These are phyloP conservation scores for Astrothelium macrocarpum DNA, from an alignment of 495 filamentous ascomycete genomes.

Conservation along the genomic window DNA sequence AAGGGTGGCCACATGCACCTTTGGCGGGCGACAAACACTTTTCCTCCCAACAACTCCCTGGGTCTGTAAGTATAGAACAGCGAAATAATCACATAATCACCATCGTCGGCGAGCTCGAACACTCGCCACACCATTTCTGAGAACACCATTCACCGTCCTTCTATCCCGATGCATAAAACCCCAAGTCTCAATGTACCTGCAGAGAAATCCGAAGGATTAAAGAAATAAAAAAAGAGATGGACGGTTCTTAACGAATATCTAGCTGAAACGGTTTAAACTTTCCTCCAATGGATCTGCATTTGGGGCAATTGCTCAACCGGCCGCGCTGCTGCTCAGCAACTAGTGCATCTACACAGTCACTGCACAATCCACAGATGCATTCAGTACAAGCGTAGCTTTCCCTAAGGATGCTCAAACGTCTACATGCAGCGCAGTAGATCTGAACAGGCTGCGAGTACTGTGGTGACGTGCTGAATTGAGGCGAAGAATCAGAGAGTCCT, in stretches of 20 bases:
- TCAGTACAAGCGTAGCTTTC: slow-evolving; percentile 88
- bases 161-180: no score
- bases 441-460: slow-evolving; percentile 50
- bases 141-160: background rate
- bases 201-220: background rate
- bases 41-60: background rate
- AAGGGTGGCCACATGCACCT: background rate
- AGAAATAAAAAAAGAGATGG: background rate
- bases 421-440: slow-evolving; percentile 81
- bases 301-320: slow-evolving; percentile 51
- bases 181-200: no score
- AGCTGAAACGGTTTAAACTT: slow-evolving; percentile 60
- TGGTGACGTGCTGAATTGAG: slow-evolving; percentile 34
- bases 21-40: background rate
- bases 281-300: slow-evolving; percentile 56
- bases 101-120: background rate
- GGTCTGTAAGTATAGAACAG: background rate
- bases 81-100: background rate
- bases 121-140: background rate
- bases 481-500: slow-evolving; percentile 39
- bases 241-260: slow-evolving; percentile 44
- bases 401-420: slow-evolving; percentile 58
- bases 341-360: slow-evolving; percentile 71
- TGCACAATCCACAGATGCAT: slow-evolving; percentile 85
- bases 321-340: slow-evolving; percentile 43